Evolutionary conservation across 257 asterid genomes (phyloP), one percentile per base, ranked within the genome.

Genomic region (Apocynum venetum): DNA sequence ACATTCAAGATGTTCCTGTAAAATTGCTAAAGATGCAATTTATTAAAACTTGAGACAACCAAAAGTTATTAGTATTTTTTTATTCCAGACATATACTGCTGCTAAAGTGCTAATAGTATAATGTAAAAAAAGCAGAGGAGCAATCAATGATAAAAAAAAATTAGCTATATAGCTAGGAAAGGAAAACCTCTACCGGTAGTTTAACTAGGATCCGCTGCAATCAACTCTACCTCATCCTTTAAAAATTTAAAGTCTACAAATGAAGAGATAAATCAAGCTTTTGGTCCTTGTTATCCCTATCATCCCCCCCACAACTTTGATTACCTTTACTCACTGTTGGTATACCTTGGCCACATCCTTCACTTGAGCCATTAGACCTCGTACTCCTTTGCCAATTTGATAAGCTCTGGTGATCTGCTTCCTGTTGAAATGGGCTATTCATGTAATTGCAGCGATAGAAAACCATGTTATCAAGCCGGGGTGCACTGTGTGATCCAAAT

Each of bases 251-350:
- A 67, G 0, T 19, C 8, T 88, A 92, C 87, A 92, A 82, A 89
- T 91, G 96, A 72, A 92, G 97, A 78, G 97, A 89, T 90, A 92
- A 83, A 81, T 92, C 97, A 74, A 92, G 89, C 78, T 85, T 91
- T 61, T 85, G 93, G 52, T 89, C 88, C 17, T 82, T 84, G 7
- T 66, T 77, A 8, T 57, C 71, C 13, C 72, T 80, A 76, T 75
- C 83, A 51, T 73, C 82, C 41, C 48, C 85, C 59, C 85, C 79
- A 76, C 73, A 53, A 38, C 74, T 70, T 0, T 60, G 63, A 15
- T 19, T 65, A 20, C 75, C 76, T 35, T 52, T 66, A 70, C 13
- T 38, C 11, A 25, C 7, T 2, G 74, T 11, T 61, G 80, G 41
- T 41, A 11, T 59, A 46, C n/a, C 65, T 51, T 77, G 68, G 7